Base-by-base conservation (phyloP, 2,329 filamentous ascomycete genomes). In the Colletotrichum tofieldiae region DNA sequence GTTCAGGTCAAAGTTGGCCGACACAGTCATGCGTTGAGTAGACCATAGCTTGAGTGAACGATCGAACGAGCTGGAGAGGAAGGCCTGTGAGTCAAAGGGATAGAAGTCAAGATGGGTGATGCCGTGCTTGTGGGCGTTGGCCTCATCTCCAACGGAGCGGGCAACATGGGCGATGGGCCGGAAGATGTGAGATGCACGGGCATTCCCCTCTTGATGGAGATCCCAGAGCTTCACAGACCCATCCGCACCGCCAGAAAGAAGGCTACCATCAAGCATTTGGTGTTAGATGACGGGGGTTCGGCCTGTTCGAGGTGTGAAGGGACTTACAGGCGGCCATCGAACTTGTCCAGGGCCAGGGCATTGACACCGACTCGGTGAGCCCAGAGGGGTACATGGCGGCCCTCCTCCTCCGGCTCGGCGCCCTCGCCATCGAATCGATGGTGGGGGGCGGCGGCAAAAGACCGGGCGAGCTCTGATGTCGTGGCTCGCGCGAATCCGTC, bases 141-240 rank as follows among this genome's bases (percentile, higher is more conserved):
- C 66, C 18, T 76, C 72, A 5, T 78, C 78, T 5, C 74, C 72
- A 2, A 80, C 77, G 23, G 84, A 86, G 60, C 86, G 85, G 18
- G 83, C 77, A 60, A 90, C 84, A 32, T 84, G 84, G 61, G 85
- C 87, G 26, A 87, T 80, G 2, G 93, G 89, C 8, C 83, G 86
- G 77, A 88, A 92, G 23, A 80, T 86, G 77, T 86, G 86, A 45
- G 80, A 81, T 73, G 73, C 80, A 74, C 82, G 84, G 7, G 84
- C 81, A 72, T 85, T 85, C 16, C 79, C 80, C 75, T 86, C 84
- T 61, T 88, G 84, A 77, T 97, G 93, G 8, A 98, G 88, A 82
- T 98, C 92, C 95, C 95, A 98, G 56, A 98, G 84, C 75, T 92
- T 93, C 78, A 98, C 90, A 0, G 93, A 93, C 12, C 93, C 94